Conservation (phyloP, 805 yeast species). For the Jamesozyma spencerorum region DNA sequence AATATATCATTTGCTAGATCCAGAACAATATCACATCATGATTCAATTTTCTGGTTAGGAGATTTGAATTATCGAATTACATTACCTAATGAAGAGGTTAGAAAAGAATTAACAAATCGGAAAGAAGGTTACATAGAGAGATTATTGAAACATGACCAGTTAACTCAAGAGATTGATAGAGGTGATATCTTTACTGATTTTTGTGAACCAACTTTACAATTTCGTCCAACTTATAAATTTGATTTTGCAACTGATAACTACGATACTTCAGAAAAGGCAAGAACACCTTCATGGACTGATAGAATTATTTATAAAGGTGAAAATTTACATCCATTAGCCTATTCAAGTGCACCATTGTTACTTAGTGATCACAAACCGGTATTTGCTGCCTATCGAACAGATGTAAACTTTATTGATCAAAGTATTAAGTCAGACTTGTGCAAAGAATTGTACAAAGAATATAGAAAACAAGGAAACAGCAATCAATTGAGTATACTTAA, state of each 20-base stretch:
- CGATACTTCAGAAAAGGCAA: slow-evolving; percentile 83
- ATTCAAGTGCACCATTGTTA: slow-evolving; percentile 52
- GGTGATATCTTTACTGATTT: slow-evolving; percentile 68
- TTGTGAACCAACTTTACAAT: slow-evolving; percentile 65
- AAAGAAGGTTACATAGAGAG: slow-evolving; percentile 31
- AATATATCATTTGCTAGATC: slow-evolving; percentile 77
- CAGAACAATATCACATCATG: slow-evolving; percentile 70
- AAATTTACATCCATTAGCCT: slow-evolving; percentile 50
- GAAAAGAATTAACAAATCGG: slow-evolving; percentile 42
- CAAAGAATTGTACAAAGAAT: slow-evolving; percentile 36
- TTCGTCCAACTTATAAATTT: slow-evolving; percentile 86
- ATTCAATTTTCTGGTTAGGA: slow-evolving; percentile 85
- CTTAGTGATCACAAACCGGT: slow-evolving; percentile 93
- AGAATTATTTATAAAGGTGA: slow-evolving; percentile 62
- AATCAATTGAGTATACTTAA: too few species aligned
- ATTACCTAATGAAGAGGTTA: slow-evolving; percentile 63
- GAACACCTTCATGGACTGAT: slow-evolving; percentile 97
- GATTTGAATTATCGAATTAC: slow-evolving; percentile 82
- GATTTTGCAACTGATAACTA: slow-evolving; percentile 74
- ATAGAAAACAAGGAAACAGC: too few species aligned
- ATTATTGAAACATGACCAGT: slow-evolving; percentile 68
- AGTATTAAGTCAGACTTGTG: slow-evolving; percentile 45
- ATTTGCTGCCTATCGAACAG: slow-evolving; percentile 62
- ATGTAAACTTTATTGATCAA: slow-evolving; percentile 64
- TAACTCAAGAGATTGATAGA: slow-evolving; percentile 59